A percentile compares a stretch with the other conserved stretches of the same genome.
phyloP scores from a whole-genome alignment of 2,329 filamentous ascomycete genomes.

The Fusarium vanettenii region DNA sequence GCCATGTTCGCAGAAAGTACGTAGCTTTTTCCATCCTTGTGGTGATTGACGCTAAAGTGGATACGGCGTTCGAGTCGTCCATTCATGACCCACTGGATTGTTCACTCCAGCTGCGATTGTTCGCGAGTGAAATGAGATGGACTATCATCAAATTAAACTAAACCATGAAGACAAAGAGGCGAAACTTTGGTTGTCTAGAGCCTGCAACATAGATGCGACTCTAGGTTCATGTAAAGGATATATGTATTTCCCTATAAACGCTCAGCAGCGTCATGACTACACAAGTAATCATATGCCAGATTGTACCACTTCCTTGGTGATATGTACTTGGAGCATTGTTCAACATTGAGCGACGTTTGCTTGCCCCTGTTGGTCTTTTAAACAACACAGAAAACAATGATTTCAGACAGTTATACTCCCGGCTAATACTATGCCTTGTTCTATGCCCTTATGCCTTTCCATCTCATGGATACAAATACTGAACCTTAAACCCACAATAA shows the following conservation, averaged over 20 bases:
- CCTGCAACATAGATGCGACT: not conserved
- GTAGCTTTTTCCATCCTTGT: not conserved
- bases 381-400: not conserved
- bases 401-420: not conserved
- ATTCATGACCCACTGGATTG: not conserved
- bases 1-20: conserved; percentile 14
- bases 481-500: not conserved
- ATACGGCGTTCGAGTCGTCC: not conserved
- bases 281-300: not conserved
- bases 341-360: not conserved
- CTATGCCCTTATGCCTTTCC: not conserved
- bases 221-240: not conserved
- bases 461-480: not conserved
- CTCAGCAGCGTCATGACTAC: not conserved
- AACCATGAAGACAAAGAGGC: not conserved
- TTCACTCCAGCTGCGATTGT: not conserved
- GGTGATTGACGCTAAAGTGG: not conserved
- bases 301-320: too few species aligned
- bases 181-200: not conserved
- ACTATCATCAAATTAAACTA: not conserved
- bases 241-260: not conserved
- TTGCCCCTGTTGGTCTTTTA: not conserved
- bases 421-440: not conserved
- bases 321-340: not conserved
- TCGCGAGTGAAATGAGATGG: not conserved